Conservation (phyloP, 2,329 filamentous ascomycete genomes). For the Talaromyces sp. region DNA sequence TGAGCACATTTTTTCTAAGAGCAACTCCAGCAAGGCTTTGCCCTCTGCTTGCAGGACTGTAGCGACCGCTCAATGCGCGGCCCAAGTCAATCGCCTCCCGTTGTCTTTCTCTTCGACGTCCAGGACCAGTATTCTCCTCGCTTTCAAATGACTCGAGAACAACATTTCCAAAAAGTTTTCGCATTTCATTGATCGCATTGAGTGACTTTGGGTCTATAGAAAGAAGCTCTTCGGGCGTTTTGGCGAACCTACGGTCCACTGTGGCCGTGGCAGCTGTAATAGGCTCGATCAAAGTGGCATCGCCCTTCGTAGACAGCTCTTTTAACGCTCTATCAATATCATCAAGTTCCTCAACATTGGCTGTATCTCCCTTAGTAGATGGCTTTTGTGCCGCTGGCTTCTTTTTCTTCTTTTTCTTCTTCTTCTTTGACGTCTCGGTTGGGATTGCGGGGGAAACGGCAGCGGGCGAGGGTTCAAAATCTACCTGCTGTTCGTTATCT, state of each 20-base stretch:
- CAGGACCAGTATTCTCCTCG: conserved; percentile 31
- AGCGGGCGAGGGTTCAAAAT: conserved; percentile 17
- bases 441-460: conserved; percentile 15
- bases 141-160: conserved; percentile 56
- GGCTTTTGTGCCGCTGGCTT: conserved; percentile 42
- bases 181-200: conserved; percentile 89
- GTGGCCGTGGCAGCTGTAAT: not conserved
- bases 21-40: conserved; percentile 65
- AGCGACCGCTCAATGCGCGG: conserved; percentile 50
- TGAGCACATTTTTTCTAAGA: conserved; percentile 71
- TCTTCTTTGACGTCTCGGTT: conserved; percentile 8
- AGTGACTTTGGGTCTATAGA: conserved; percentile 65
- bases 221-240: conserved; percentile 48
- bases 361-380: conserved; percentile 16
- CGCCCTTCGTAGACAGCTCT: conserved; percentile 47
- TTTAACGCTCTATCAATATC: conserved; percentile 62
- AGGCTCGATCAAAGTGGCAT: conserved; percentile 23
- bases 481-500: conserved; percentile 17
- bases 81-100: conserved; percentile 45
- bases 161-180: conserved; percentile 61
- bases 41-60: conserved; percentile 50
- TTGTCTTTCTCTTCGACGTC: conserved; percentile 52
- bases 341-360: conserved; percentile 41
- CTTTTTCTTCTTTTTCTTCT: conserved; percentile 58
- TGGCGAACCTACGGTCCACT: conserved; percentile 19